A percentile compares a stretch with the other conserved stretches of the same genome.
phyloP scores from a whole-genome alignment of 306 rosid species.

The Dryas octopetala region DNA sequence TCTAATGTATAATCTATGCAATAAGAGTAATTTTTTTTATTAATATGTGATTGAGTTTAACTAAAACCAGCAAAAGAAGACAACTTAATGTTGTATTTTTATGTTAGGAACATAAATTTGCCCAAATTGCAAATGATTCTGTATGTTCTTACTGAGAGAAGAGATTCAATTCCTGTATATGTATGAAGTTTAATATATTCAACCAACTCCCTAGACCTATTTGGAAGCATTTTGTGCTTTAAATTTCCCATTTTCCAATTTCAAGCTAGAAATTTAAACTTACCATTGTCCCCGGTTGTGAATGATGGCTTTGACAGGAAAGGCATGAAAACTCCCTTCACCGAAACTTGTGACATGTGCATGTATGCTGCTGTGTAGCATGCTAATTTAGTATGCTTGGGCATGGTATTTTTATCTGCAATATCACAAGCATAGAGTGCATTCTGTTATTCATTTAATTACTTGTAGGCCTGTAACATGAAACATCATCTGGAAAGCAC shows the following conservation, averaged over 20 bases:
- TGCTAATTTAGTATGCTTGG: background rate
- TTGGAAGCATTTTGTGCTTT: background rate
- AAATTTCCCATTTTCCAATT: background rate
- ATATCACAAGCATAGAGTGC: conserved; percentile 2
- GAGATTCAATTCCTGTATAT: background rate
- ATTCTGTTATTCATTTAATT: background rate
- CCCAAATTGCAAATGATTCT: background rate
- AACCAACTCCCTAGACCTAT: background rate
- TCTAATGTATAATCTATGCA: background rate
- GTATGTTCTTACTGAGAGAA: background rate
- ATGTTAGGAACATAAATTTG: background rate
- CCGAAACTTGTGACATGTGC: background rate
- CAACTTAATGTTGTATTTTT: background rate
- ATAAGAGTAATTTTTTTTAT: background rate
- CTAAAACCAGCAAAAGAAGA: background rate
- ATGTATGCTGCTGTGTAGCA: background rate
- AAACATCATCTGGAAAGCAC: background rate
- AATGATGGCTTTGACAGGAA: background rate
- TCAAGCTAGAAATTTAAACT: background rate
- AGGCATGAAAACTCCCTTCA: background rate
- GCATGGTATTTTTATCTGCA: background rate
- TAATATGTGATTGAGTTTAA: background rate
- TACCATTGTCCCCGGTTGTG: background rate
- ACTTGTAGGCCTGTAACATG: background rate
- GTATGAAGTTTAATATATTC: background rate